A percentile compares a stretch with the other conserved stretches of the same genome.
phyloP scores from a whole-genome alignment of 108 stramenopile genomes.

The Fragilaria crotonensis region DNA sequence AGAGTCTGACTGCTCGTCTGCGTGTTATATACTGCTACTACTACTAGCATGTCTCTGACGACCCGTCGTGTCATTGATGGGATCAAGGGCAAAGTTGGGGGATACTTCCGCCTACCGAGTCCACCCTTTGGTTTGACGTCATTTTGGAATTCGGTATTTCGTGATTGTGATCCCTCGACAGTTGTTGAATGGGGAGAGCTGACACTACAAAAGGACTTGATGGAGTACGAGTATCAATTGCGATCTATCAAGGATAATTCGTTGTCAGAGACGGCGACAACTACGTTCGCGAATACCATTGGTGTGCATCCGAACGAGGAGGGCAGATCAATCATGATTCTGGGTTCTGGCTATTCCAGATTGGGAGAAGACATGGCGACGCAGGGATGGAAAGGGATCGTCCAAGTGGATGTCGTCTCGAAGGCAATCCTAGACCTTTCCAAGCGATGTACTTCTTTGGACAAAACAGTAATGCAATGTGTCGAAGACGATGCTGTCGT shows the following conservation, averaged over 20 bases:
- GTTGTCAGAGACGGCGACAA: background rate
- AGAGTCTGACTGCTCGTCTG: too few species aligned
- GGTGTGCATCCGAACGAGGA: slow-evolving; percentile 12
- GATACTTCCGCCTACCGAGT: slow-evolving; percentile 40
- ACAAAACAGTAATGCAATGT: slow-evolving; percentile 19
- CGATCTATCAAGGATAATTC: background rate
- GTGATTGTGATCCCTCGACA: slow-evolving; percentile 37
- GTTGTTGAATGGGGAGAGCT: slow-evolving; percentile 74
- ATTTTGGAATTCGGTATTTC: slow-evolving; percentile 62
- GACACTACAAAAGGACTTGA: slow-evolving; percentile 22
- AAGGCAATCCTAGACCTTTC: slow-evolving; percentile 24
- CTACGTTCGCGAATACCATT: slow-evolving; percentile 44
- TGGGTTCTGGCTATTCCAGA: slow-evolving; percentile 75
- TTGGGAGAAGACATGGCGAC: slow-evolving; percentile 64
- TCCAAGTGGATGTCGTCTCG: slow-evolving; percentile 62
- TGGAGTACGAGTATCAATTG: slow-evolving; percentile 19
- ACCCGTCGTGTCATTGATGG: slow-evolving; percentile 46
- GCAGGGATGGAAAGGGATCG: slow-evolving; percentile 25
- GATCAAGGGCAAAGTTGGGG: slow-evolving; percentile 20
- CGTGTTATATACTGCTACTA: too few species aligned
- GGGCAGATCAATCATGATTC: slow-evolving; percentile 53
- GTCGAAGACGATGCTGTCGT: slow-evolving; percentile 64
- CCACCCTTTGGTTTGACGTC: slow-evolving; percentile 51
- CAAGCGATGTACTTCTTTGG: background rate
- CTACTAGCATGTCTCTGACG: slow-evolving; percentile 30